Evolutionary conservation across 1,284 basidiomycete species (phyloP).

Genomic region (Marasmius oreades): DNA sequence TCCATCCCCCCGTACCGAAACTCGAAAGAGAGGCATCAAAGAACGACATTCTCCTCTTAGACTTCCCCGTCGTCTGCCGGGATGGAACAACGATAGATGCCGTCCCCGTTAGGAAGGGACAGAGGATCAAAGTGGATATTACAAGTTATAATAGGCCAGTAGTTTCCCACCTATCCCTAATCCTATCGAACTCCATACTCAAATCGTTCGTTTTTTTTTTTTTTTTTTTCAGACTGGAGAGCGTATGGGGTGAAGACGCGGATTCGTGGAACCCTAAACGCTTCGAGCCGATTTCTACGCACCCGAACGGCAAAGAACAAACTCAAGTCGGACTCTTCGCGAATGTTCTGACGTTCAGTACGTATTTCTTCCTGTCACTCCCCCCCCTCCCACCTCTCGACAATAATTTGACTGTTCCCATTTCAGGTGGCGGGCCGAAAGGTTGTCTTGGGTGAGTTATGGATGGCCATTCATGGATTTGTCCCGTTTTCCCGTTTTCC

Average conservation of each 20-base stretch:
- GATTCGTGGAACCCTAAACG: background rate
- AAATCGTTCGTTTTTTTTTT: background rate
- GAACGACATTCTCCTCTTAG: background rate
- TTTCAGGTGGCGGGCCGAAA: background rate
- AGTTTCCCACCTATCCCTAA: too few species aligned
- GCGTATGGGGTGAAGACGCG: background rate
- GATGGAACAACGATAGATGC: background rate
- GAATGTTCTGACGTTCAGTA: background rate
- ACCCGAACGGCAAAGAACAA: background rate
- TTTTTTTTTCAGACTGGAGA: background rate
- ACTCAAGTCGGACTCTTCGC: background rate
- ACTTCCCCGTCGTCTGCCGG: background rate
- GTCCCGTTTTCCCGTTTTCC: background rate
- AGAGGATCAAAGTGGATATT: background rate
- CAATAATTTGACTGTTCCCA: background rate
- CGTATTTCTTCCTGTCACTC: background rate
- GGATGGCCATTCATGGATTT: too few species aligned
- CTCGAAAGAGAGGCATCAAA: background rate
- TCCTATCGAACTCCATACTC: slow-evolving; percentile 15
- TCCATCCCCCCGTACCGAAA: background rate
- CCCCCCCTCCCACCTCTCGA: too few species aligned
- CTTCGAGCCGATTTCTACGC: background rate
- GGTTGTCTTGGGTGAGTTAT: background rate
- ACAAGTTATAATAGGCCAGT: background rate
- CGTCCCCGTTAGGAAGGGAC: background rate